phyloP scores from a whole-genome alignment of 2,329 filamentous ascomycete genomes.

The Lasiodiplodia theobromae region DNA sequence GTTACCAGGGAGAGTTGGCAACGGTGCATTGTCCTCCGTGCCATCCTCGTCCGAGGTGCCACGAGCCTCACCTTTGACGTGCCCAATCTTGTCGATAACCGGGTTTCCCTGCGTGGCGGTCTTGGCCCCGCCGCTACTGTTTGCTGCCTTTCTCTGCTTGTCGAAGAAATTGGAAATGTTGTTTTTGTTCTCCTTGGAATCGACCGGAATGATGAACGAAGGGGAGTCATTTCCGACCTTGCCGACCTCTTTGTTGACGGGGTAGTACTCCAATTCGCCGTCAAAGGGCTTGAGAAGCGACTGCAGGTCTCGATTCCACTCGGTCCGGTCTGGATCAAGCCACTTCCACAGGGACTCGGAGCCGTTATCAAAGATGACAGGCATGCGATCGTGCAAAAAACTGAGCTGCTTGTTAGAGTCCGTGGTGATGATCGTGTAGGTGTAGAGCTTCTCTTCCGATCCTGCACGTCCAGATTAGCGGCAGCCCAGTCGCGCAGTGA shows the following conservation, averaged over 20 bases:
- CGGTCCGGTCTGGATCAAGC: constrained; percentile 75
- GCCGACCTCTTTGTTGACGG: constrained; percentile 86
- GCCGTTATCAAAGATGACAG: constrained; percentile 82
- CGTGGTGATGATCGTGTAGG: constrained; percentile 94
- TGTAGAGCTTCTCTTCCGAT: constrained; percentile 75
- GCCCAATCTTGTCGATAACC: constrained; percentile 30
- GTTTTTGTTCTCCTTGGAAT: constrained; percentile 85
- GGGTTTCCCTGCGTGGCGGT: constrained; percentile 38
- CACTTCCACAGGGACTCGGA: constrained; percentile 74
- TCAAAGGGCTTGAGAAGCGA: constrained; percentile 78
- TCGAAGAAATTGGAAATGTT: constrained; percentile 95
- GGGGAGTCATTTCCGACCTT: constrained; percentile 94
- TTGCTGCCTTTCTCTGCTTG: constrained; percentile 51
- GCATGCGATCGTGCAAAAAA: constrained; percentile 95
- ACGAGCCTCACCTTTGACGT: constrained; percentile 49
- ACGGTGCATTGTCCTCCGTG: constrained; percentile 60
- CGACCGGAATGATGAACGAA: constrained; percentile 80
- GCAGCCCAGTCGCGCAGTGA: constrained; percentile 33
- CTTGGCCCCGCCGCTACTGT: constrained; percentile 36
- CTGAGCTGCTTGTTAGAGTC: constrained; percentile 80
- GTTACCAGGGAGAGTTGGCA: constrained; percentile 43
- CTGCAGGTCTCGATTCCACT: constrained; percentile 83
- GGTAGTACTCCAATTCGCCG: constrained; percentile 83
- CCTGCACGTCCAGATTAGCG: constrained; percentile 49
- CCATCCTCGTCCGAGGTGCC: constrained; percentile 54